These are phyloP conservation scores for Nannochloropsis salina DNA, from an alignment of 108 stramenopile species.

Conservation along the genomic window DNA sequence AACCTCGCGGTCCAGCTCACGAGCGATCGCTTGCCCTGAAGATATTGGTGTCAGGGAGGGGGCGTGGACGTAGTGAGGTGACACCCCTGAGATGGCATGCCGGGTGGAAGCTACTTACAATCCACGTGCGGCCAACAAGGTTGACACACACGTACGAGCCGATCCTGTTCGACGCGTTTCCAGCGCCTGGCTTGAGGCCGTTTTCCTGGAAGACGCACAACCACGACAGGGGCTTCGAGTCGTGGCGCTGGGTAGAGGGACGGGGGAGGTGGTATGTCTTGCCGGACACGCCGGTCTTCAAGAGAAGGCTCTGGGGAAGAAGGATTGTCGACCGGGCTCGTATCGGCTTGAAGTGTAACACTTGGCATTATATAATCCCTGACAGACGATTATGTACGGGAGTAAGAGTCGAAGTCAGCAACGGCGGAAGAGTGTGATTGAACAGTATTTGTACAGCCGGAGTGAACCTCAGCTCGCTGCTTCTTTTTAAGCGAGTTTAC, in stretches of 20 bases:
- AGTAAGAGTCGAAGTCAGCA: too few species aligned
- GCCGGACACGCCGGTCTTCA: too few species aligned
- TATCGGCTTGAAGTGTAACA: too few species aligned
- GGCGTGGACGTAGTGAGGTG: not conserved
- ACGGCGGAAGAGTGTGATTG: too few species aligned
- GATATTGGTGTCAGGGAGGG: not conserved
- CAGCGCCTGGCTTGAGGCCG: not conserved
- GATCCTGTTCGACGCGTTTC: not conserved
- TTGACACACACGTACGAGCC: not conserved
- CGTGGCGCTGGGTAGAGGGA: not conserved
- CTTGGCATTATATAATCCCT: too few species aligned
- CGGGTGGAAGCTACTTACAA: not conserved
- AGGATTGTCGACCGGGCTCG: too few species aligned
- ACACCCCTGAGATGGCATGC: not conserved
- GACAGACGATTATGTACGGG: too few species aligned
- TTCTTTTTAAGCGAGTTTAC: too few species aligned
- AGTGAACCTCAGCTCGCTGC: too few species aligned
- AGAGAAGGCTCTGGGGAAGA: too few species aligned
- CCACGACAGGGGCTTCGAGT: conserved; percentile 14
- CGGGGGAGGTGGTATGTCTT: not conserved
- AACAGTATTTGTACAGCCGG: too few species aligned
- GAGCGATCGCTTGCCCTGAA: not conserved
- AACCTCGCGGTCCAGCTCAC: conserved; percentile 5
- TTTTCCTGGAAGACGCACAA: not conserved
- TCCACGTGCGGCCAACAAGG: not conserved